Percentiles rank a stretch among this genome's conserved stretches.
These are phyloP conservation scores for Cladosporium sp. DNA, from an alignment of 2,329 filamentous ascomycete genomes.

Conservation along the genomic window DNA sequence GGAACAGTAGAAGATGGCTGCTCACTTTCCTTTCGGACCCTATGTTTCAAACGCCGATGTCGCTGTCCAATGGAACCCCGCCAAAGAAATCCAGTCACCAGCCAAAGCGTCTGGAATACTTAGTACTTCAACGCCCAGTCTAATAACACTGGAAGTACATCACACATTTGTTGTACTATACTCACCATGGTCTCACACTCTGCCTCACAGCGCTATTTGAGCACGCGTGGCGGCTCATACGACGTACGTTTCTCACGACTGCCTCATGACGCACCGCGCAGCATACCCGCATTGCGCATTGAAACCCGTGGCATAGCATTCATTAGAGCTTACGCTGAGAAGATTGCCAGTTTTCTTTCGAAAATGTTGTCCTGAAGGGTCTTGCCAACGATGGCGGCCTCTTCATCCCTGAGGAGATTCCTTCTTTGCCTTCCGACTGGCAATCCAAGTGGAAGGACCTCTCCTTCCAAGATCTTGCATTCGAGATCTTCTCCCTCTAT, in stretches of 20 bases:
- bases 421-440: slow-evolving; percentile 60
- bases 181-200: slow-evolving; percentile 34
- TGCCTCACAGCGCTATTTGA: slow-evolving; percentile 58
- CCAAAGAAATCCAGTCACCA: slow-evolving; percentile 3
- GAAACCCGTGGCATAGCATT: slow-evolving; percentile 1
- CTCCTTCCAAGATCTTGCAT: slow-evolving; percentile 76
- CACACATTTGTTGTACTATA: neutral
- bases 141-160: neutral
- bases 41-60: neutral
- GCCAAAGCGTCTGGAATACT: neutral
- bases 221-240: slow-evolving; percentile 60
- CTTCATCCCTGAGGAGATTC: slow-evolving; percentile 82
- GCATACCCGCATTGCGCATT: neutral
- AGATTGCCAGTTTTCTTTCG: slow-evolving; percentile 69
- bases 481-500: slow-evolving; percentile 81
- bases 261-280: neutral
- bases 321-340: slow-evolving; percentile 30
- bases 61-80: neutral
- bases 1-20: too few relatives aligned
- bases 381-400: slow-evolving; percentile 82
- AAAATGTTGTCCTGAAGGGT: slow-evolving; percentile 85
- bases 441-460: slow-evolving; percentile 69
- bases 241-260: slow-evolving; percentile 43
- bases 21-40: too few relatives aligned
- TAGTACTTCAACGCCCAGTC: neutral